Percentiles rank a stretch among this genome's conserved stretches.
These are phyloP conservation scores for Rhizopogon vulgaris DNA, from an alignment of 768 basidiomycete species.

Conservation along the genomic window DNA sequence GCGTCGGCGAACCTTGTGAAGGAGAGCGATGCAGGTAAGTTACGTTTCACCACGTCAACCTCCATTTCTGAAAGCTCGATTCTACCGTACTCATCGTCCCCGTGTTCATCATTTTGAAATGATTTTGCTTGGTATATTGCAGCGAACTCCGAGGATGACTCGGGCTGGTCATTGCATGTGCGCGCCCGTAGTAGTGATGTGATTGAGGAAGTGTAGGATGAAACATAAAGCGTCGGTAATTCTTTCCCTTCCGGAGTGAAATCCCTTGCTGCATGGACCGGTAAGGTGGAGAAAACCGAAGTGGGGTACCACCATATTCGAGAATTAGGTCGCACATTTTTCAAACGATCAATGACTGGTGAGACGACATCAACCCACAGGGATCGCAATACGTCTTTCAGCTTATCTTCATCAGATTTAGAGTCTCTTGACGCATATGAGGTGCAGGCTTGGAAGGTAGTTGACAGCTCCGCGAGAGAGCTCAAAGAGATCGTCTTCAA, in stretches of 20 bases:
- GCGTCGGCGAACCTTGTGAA: neutral
- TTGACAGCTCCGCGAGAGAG: neutral
- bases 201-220: constrained; percentile 10
- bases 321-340: neutral
- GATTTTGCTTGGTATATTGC: constrained; percentile 4
- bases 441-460: neutral
- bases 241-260: constrained; percentile 2
- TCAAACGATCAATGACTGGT: constrained; percentile 1
- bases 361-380: constrained; percentile 2
- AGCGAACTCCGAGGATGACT: neutral
- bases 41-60: neutral
- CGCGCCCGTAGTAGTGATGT: constrained; percentile 8
- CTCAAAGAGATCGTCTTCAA: neutral
- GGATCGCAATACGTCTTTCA: neutral
- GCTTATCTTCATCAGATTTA: neutral
- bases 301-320: constrained; percentile 11
- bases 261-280: constrained; percentile 9
- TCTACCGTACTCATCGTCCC: neutral
- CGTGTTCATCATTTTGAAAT: neutral
- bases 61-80: neutral
- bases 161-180: too few species aligned
- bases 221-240: constrained; percentile 1
- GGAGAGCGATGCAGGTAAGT: neutral
- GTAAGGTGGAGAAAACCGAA: constrained; percentile 5
- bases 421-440: neutral